Evolutionary conservation across 441 rosid genomes (phyloP).

Genomic region (Populus hybrid): DNA sequence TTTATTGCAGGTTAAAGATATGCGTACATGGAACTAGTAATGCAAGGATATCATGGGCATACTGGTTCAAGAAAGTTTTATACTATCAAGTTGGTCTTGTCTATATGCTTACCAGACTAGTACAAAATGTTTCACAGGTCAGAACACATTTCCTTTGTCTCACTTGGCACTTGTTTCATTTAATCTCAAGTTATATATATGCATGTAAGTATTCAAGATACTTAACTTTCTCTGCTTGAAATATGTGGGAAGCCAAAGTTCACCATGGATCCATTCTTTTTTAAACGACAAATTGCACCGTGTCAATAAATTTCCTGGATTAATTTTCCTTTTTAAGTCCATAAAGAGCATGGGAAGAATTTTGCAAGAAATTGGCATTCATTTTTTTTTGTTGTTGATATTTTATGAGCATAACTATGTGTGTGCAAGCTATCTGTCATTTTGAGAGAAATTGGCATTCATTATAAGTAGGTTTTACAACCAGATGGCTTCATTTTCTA

Average conservation of each 20-base stretch:
- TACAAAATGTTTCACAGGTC: slow-evolving; percentile 89
- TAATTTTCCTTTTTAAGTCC: no score
- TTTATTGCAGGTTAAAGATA: slow-evolving; percentile 44
- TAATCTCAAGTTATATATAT: not conserved
- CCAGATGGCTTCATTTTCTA: slow-evolving; percentile 22
- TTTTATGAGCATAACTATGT: not conserved
- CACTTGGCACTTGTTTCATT: not conserved
- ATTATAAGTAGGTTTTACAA: slow-evolving; percentile 9
- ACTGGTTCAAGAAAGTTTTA: slow-evolving; percentile 82
- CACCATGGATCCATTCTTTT: not conserved
- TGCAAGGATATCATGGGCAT: slow-evolving; percentile 73
- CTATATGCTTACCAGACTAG: slow-evolving; percentile 81
- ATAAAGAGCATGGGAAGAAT: not conserved
- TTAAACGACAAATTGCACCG: not conserved
- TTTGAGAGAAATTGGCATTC: not conserved
- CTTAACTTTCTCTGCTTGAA: not conserved
- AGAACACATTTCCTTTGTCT: slow-evolving; percentile 18
- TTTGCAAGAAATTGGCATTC: not conserved
- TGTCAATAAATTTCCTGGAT: not conserved
- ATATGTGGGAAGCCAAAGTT: not conserved
- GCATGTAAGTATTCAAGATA: not conserved
- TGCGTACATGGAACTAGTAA: slow-evolving; percentile 33
- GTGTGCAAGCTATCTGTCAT: not conserved
- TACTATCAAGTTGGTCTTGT: slow-evolving; percentile 95
- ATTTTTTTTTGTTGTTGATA: not conserved